Conservation (phyloP, 441 rosid genomes). For the Erodium chrysanthum region DNA sequence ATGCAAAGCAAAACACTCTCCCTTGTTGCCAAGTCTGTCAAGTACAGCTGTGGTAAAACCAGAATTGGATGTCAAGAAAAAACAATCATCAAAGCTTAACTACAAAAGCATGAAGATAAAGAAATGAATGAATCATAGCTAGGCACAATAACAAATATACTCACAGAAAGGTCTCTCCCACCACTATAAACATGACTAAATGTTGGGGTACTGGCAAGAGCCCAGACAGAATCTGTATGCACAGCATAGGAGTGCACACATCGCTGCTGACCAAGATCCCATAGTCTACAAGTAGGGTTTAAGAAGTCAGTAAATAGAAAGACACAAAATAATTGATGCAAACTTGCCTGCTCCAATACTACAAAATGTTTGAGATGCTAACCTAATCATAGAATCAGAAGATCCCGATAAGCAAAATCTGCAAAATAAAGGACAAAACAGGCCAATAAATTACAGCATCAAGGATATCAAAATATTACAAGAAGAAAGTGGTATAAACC, state of each 20-base stretch:
- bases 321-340: neutral
- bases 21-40: slow-evolving; percentile 93
- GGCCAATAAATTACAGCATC: neutral
- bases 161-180: slow-evolving; percentile 95
- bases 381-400: slow-evolving; percentile 99
- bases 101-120: neutral
- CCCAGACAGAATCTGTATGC: slow-evolving; percentile 99
- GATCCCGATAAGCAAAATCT: slow-evolving; percentile 99
- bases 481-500: neutral
- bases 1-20: slow-evolving; percentile 91
- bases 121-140: neutral
- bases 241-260: slow-evolving; percentile 98
- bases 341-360: neutral
- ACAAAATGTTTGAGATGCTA: slow-evolving; percentile 1
- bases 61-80: slow-evolving; percentile 17
- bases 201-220: slow-evolving; percentile 93
- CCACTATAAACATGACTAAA: slow-evolving; percentile 97
- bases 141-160: slow-evolving; percentile 21
- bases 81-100: neutral
- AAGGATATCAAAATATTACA: neutral
- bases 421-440: slow-evolving; percentile 18
- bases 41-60: slow-evolving; percentile 56
- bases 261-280: slow-evolving; percentile 99
- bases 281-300: slow-evolving; percentile 41
- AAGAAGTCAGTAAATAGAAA: neutral